Evolutionary conservation across 257 asterid species (phyloP).

Genomic region (Gynochthodes officinalis): DNA sequence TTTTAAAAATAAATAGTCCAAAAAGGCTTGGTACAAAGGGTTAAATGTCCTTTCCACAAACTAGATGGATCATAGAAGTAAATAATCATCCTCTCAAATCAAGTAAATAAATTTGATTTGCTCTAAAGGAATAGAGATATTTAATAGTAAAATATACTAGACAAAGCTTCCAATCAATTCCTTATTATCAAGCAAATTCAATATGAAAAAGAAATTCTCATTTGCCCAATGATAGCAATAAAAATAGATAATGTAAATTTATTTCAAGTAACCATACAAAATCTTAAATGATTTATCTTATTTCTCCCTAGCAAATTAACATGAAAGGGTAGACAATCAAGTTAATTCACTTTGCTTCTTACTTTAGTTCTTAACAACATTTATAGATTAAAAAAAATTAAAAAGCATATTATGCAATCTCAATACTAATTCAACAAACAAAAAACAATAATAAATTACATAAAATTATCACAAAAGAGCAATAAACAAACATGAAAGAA

Average conservation of each 20-base stretch:
- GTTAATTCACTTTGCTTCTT: not conserved
- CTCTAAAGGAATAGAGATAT: too few species aligned
- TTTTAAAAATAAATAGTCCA: too few species aligned
- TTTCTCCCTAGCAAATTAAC: not conserved
- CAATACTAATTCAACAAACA: not conserved
- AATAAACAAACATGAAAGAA: too few species aligned
- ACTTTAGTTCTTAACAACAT: not conserved
- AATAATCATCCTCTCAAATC: too few species aligned
- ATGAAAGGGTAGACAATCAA: not conserved
- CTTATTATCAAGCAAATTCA: too few species aligned
- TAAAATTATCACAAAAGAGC: not conserved
- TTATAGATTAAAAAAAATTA: not conserved
- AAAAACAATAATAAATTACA: not conserved
- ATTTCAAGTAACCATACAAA: not conserved
- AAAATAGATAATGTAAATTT: not conserved
- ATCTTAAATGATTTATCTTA: not conserved
- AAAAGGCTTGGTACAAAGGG: not conserved
- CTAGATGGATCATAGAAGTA: not conserved
- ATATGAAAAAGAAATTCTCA: too few species aligned
- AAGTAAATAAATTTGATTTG: too few species aligned
- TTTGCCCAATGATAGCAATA: not conserved
- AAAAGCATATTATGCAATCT: not conserved
- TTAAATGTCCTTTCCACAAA: not conserved
- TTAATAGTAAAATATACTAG: not conserved
- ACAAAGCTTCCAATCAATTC: not conserved